Conservation (phyloP, 257 asterid genomes). For the Dorcoceras hygrometricum region DNA sequence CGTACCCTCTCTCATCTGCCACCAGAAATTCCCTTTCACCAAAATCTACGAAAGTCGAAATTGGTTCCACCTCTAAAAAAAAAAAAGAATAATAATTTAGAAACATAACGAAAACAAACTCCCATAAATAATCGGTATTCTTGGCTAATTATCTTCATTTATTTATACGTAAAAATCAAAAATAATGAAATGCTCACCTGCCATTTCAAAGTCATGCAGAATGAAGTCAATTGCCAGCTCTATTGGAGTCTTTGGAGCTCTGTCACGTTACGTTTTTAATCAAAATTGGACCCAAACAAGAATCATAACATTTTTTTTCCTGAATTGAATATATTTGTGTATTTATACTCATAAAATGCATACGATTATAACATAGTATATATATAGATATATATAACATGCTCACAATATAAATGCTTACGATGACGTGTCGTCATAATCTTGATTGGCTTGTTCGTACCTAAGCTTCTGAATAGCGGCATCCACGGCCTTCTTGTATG, state of each 20-base stretch:
- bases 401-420: conserved; percentile 2
- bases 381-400: no score
- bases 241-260: conserved; percentile 73
- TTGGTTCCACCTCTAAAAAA: conserved; percentile 80
- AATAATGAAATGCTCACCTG: conserved; percentile 47
- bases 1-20: conserved; percentile 93
- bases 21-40: conserved; percentile 83
- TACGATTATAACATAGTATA: no score
- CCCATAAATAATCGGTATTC: not conserved
- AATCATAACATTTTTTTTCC: not conserved
- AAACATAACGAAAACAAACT: no score
- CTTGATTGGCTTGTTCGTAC: conserved; percentile 28
- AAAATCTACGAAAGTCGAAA: conserved; percentile 81
- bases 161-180: not conserved
- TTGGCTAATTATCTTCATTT: not conserved
- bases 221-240: conserved; percentile 95
- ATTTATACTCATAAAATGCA: no score
- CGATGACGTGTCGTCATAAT: conserved; percentile 18
- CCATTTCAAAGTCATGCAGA: conserved; percentile 96
- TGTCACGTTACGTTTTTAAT: conserved; percentile 17
- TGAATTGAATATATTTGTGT: no score
- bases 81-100: no score
- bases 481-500: conserved; percentile 53
- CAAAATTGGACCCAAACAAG: not conserved
- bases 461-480: conserved; percentile 40